Percentiles rank a stretch among this genome's conserved stretches.
These are phyloP conservation scores for Hymenoscyphus linearis DNA, from an alignment of 2,329 filamentous ascomycete genomes.

Conservation along the genomic window DNA sequence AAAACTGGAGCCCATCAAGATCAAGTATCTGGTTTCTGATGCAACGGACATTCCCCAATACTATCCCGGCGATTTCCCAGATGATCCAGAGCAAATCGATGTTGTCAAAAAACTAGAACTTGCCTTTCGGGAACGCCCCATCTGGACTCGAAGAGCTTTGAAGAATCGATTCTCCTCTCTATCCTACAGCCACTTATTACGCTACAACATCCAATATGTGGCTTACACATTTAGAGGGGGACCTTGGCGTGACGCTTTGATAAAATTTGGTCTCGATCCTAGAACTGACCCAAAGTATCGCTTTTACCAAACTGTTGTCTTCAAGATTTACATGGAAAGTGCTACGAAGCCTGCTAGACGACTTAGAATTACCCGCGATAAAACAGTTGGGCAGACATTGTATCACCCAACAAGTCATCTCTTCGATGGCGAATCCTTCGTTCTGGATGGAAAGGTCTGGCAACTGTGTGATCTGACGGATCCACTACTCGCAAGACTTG, in stretches of 20 bases:
- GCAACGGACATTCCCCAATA: conserved; percentile 18
- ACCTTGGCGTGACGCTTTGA: conserved; percentile 83
- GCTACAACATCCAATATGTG: conserved; percentile 74
- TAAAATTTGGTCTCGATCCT: conserved; percentile 83
- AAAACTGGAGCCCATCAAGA: conserved; percentile 16
- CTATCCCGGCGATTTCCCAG: conserved; percentile 14
- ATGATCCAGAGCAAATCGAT: conserved; percentile 52
- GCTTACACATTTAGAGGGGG: conserved; percentile 92
- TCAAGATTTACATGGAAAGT: conserved; percentile 54
- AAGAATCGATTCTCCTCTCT: conserved; percentile 61
- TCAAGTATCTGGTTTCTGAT: conserved; percentile 20
- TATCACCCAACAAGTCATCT: conserved; percentile 54
- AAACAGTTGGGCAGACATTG: conserved; percentile 15
- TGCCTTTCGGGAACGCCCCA: conserved; percentile 67
- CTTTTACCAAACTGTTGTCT: conserved; percentile 83
- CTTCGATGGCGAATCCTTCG: conserved; percentile 74
- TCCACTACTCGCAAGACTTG: conserved; percentile 61
- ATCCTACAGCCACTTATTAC: conserved; percentile 52
- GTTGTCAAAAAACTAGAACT: conserved; percentile 59
- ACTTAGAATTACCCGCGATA: conserved; percentile 15
- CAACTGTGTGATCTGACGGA: conserved; percentile 91
- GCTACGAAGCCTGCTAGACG: conserved; percentile 14
- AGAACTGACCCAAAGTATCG: conserved; percentile 70
- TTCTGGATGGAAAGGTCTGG: conserved; percentile 83
- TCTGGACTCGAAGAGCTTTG: conserved; percentile 81